phyloP scores from a whole-genome alignment of 441 rosid species.

The Macaranga tanarius region DNA sequence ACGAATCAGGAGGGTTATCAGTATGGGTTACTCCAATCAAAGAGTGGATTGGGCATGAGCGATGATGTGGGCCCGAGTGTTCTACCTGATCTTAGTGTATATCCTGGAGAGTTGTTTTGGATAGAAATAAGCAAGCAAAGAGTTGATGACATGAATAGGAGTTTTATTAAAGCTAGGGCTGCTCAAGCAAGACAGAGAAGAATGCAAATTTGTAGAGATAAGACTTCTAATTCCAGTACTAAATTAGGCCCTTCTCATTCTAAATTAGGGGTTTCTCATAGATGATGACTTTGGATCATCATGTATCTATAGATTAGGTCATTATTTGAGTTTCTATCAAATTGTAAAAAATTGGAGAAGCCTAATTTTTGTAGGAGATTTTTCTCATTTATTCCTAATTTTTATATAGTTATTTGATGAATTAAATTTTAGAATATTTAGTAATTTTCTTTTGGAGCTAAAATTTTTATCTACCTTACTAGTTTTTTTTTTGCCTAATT shows the following conservation, averaged over 20 bases:
- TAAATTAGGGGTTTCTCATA: no score
- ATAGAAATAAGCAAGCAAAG: not conserved
- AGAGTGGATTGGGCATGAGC: conserved; percentile 12
- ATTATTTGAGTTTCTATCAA: no score
- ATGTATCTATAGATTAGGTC: no score
- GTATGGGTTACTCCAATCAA: not conserved
- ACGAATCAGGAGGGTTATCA: not conserved
- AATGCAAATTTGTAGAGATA: conserved; percentile 29
- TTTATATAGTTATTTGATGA: no score
- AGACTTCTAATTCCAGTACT: conserved; percentile 11
- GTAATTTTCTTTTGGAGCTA: no score
- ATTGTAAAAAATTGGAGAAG: no score
- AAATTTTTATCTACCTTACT: no score
- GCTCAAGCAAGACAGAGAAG: conserved; percentile 41
- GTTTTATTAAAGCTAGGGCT: conserved; percentile 21
- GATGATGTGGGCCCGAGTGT: conserved; percentile 12
- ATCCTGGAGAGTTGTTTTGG: conserved; percentile 8
- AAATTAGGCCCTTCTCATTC: conserved; percentile 13
- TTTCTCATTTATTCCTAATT: no score
- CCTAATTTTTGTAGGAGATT: no score
- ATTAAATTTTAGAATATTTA: no score
- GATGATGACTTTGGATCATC: no score
- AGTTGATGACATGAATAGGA: not conserved
- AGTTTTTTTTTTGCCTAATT: no score
- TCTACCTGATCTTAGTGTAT: conserved; percentile 32